phyloP scores from a whole-genome alignment of 192 early-diverging fungal species.

The Thamnidium elegans region DNA sequence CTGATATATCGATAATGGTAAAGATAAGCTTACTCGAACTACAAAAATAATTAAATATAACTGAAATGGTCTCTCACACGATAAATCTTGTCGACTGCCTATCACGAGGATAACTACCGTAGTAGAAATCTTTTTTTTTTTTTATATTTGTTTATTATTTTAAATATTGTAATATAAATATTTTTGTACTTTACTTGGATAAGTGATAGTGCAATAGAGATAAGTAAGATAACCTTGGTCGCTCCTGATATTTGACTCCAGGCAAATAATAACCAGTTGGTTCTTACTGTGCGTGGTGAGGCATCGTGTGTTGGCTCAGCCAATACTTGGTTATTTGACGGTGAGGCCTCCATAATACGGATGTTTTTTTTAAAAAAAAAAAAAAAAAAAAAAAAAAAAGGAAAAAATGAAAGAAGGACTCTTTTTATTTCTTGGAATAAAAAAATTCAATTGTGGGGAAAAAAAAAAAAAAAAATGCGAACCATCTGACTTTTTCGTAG shows the following conservation, averaged over 20 bases:
- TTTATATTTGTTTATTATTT: conserved; percentile 6
- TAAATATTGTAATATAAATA: neutral
- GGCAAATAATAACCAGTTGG: conserved; percentile 5
- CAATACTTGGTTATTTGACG: neutral
- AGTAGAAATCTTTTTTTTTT: neutral
- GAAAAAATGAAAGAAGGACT: too few relatives aligned
- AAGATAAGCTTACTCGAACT: conserved; percentile 8
- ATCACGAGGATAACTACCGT: neutral
- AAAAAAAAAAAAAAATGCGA: too few relatives aligned
- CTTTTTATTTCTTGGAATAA: too few relatives aligned
- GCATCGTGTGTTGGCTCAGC: neutral
- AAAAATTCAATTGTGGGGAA: too few relatives aligned
- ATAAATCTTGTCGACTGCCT: neutral
- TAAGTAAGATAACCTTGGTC: neutral
- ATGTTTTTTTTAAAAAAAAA: too few relatives aligned
- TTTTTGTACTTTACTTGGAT: conserved; percentile 17
- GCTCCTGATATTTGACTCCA: conserved; percentile 17
- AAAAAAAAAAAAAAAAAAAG: too few relatives aligned
- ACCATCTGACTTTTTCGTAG: too few relatives aligned
- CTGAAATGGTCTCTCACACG: conserved; percentile 22
- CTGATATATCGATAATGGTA: conserved; percentile 19
- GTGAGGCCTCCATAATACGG: too few relatives aligned
- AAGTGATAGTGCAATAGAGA: neutral
- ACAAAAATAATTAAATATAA: conserved; percentile 20
- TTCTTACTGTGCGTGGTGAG: conserved; percentile 3